These are phyloP conservation scores for Urtica urens DNA, from an alignment of 306 rosid genomes.

Conservation along the genomic window DNA sequence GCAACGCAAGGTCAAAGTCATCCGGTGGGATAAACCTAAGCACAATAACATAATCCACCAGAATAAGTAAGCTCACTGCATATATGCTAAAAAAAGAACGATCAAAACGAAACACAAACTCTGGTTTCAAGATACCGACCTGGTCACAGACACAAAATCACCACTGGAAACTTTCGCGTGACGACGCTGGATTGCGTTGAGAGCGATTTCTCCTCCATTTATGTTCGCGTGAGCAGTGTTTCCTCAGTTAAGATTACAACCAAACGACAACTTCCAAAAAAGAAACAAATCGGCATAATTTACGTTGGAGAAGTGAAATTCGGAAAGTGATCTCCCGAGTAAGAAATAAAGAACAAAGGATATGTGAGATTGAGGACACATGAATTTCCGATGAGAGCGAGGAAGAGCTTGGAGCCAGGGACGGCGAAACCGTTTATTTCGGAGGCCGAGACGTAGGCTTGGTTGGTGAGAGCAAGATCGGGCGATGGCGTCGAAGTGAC, in stretches of 20 bases:
- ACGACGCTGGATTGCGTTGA: constrained; percentile 80
- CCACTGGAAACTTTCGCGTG: constrained; percentile 66
- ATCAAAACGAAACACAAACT: constrained; percentile 1
- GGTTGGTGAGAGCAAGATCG: constrained; percentile 61
- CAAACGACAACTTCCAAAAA: constrained; percentile 5
- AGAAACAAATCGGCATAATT: background rate
- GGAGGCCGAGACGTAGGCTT: constrained; percentile 57
- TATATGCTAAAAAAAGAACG: background rate
- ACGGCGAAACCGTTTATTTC: constrained; percentile 64
- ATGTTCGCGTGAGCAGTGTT: constrained; percentile 58
- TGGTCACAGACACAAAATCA: constrained; percentile 38
- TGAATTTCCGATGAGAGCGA: constrained; percentile 50
- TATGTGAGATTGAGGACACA: constrained; percentile 69
- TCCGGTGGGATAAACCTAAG: constrained; percentile 77
- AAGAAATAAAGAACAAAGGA: constrained; percentile 26
- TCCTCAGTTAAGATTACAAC: constrained; percentile 45
- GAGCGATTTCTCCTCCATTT: constrained; percentile 49
- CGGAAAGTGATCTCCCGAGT: background rate
- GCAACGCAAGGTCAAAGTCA: constrained; percentile 56
- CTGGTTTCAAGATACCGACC: constrained; percentile 39
- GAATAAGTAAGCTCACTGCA: background rate
- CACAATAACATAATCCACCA: constrained; percentile 13
- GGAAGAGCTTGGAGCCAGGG: constrained; percentile 38
- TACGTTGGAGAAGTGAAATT: background rate
- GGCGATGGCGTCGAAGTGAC: constrained; percentile 59